Base-by-base conservation (phyloP, 2,329 filamentous ascomycete species). In the Aspergillus neotritici region DNA sequence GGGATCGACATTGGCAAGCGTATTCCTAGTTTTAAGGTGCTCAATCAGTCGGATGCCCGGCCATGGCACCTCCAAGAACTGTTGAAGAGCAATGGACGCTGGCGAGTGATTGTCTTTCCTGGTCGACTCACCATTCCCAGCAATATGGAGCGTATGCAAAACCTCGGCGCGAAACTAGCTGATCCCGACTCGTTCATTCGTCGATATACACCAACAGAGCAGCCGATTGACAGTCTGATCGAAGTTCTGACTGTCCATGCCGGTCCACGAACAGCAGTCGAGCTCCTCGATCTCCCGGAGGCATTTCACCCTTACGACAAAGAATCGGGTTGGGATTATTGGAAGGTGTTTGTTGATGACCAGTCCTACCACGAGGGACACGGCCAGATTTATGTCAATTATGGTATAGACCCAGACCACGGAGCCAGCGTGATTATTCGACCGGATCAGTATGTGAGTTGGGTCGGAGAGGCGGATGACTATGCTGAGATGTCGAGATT, bases 341-440 rank as follows among this genome's bases (percentile, higher is more conserved):
- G 71, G 48, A 77, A 75, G 54, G 67, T 81, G 1, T 78, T 73
- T 53, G 76, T 70, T 0, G 78, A 82, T 46, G 74, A 75, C 33
- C 30, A 67, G 36, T 70, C 68, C 25, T 76, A 79, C 51, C 72
- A 79, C 37, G 51, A 52, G 17, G 48, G 55, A 7, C 72, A 79
- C 46, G 77, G 77, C 0, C 66, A 76, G 31, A 76, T 75, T 1
- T 82, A 81, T 51, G 65, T 74, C 33, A 66, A 64, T 3, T 79
- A 79, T 44, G 76, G 76, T 0, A 62, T 82, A 12, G 67, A 76
- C 47, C 53, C 64, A 0, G 48, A 56, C 2, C 43, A 53, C 14
- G 73, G 74, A 0, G 71, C 68, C 0, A 46, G 77, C 5, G 68
- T 76, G 0, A 61, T 82, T 44, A 67, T 81, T 5, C 66, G 79